phyloP scores from a whole-genome alignment of 75 land plant genomes.

The Isoetes taiwanensis region DNA sequence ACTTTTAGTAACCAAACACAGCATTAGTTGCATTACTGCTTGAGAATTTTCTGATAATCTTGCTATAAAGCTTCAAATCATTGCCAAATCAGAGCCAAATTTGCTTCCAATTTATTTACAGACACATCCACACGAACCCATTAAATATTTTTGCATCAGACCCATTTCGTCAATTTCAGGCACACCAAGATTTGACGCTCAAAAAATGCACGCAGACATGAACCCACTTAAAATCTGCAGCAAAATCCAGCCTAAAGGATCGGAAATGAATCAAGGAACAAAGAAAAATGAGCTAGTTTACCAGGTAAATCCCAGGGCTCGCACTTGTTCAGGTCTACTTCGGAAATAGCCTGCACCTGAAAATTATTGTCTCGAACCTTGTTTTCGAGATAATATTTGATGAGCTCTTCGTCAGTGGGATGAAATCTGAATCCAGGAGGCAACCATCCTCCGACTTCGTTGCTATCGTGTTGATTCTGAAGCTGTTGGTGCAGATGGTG shows the following conservation, averaged over 20 bases:
- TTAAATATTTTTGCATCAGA: too few species aligned
- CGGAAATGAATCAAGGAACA: background rate
- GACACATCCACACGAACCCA: too few species aligned
- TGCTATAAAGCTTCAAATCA: too few species aligned
- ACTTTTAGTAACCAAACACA: too few species aligned
- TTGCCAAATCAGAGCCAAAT: too few species aligned
- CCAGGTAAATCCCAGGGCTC: constrained; percentile 25
- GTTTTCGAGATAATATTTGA: constrained; percentile 10
- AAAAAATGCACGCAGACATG: background rate
- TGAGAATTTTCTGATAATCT: too few species aligned
- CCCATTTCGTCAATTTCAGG: too few species aligned
- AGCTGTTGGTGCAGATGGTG: too few species aligned
- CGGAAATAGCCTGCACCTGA: constrained; percentile 10
- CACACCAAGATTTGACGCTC: background rate
- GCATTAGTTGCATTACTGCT: background rate
- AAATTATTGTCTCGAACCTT: constrained; percentile 15
- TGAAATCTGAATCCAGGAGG: constrained; percentile 24
- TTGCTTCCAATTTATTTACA: too few species aligned
- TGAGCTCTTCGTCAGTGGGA: constrained; percentile 26
- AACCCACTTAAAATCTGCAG: too few species aligned
- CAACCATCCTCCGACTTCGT: constrained; percentile 8
- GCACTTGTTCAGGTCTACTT: constrained; percentile 23
- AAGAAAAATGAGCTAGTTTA: background rate
- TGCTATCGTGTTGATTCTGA: background rate
- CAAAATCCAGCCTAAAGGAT: background rate